Base-by-base conservation (phyloP, 371 early-diverging fungal genomes). In the Rhizopus stolonifer region DNA sequence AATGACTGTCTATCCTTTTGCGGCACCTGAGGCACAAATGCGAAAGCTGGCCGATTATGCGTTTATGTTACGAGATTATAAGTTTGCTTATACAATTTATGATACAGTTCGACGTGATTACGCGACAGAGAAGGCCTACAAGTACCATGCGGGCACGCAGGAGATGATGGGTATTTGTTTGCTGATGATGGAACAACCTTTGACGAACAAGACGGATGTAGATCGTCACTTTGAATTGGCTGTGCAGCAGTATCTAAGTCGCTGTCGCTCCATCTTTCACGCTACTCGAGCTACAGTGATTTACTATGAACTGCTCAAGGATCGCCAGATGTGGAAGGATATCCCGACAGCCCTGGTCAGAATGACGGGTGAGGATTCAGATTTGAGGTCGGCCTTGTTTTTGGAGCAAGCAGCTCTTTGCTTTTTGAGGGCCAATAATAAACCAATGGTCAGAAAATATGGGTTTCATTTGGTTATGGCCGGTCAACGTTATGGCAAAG, bases 41-140 rank as follows among this genome's bases (percentile, higher is more conserved):
- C 85, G 97, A 9, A 88, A 88, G 58, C 70, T 96, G 36, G 98
- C 93, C 5, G 97, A 96, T 70, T 96, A 84, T 73, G 88, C 95
- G 3, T 96, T 98, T 60, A 96, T 96, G 95, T 74, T 98, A 6
- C 76, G 90, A 15, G 96, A 96, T 63, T 96, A 89, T 70, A 83
- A 84, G 52, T 88, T 94, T 65, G 96, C 98, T 1, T 82, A 82
- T 40, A 79, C 86, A 0, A 87, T 90, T 3, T 98, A 96, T 55
- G 95, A 95, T 53, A 85, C 85, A 0, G 92, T 91, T 1, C 88
- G 91, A 46, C 87, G 92, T 49, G 98, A 96, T 57, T 98, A 87
- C 74, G 77, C 83, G 4, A 80, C 86, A 0, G 93, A 92, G 49
- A 87, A 88, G 58, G 86, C 89, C 8, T 89, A 84, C 76, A 90